These are phyloP conservation scores for Sicyos baderoa DNA, from an alignment of 306 rosid species.

Conservation along the genomic window DNA sequence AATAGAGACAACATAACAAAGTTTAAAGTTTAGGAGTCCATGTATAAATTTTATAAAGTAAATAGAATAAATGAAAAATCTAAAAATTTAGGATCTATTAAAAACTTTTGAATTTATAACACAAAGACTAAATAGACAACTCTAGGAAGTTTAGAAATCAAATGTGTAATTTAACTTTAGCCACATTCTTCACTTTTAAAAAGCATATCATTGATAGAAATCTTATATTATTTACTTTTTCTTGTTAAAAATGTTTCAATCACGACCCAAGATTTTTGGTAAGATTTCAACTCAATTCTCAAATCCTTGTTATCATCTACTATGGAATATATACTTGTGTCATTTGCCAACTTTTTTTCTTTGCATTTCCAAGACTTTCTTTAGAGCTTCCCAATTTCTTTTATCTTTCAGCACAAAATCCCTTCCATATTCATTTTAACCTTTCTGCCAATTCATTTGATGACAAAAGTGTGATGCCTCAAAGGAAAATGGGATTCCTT, in stretches of 20 bases:
- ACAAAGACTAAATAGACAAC: no score
- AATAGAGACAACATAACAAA: no score
- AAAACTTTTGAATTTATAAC: no score
- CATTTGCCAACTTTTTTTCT: no score
- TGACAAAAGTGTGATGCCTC: not conserved
- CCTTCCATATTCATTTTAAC: not conserved
- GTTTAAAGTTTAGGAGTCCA: no score
- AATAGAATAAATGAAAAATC: no score
- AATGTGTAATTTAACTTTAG: no score
- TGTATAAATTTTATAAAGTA: no score
- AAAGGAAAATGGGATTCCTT: not conserved
- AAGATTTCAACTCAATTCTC: not conserved
- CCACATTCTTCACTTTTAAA: not conserved
- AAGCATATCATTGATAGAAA: not conserved
- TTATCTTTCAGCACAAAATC: not conserved
- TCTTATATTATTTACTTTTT: not conserved
- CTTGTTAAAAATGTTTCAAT: no score
- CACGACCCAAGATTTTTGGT: no score
- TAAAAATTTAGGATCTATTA: no score
- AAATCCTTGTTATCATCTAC: not conserved
- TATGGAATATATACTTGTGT: not conserved
- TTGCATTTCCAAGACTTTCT: not conserved
- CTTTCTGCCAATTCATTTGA: not conserved
- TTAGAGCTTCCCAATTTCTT: not conserved
- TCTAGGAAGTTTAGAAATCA: no score